Evolutionary conservation across 2,329 filamentous ascomycete species (phyloP).

Genomic region (Sclerotinia spermophila): DNA sequence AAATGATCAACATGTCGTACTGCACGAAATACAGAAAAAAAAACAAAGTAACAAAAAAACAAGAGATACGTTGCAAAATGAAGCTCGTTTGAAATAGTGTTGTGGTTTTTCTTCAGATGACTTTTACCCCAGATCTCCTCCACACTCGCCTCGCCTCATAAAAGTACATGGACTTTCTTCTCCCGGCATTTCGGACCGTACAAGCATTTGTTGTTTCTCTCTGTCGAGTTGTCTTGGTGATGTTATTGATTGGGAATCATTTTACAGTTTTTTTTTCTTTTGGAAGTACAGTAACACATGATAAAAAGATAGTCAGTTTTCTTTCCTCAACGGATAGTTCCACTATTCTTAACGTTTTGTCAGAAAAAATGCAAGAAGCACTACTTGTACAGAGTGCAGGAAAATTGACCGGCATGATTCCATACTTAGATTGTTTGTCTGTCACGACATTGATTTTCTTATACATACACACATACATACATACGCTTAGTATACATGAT

Average conservation of each 20-base stretch:
- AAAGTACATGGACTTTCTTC: not conserved
- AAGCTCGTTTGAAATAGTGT: conserved; percentile 3
- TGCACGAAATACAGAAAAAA: not conserved
- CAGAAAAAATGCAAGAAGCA: not conserved
- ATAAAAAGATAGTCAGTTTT: not conserved
- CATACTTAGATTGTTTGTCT: conserved; percentile 6
- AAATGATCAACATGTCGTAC: conserved; percentile 1
- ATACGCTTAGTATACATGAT: not conserved
- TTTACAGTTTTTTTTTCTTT: not conserved
- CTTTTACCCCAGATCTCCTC: conserved; percentile 11
- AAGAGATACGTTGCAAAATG: not conserved
- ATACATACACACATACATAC: not conserved
- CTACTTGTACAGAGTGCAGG: not conserved
- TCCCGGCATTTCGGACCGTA: conserved; percentile 13
- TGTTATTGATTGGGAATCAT: not conserved
- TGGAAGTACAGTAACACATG: not conserved
- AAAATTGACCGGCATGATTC: conserved; percentile 12
- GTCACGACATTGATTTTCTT: not conserved
- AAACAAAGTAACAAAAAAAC: not conserved
- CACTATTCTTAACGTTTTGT: not conserved
- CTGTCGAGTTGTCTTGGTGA: not conserved
- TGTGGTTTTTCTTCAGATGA: conserved; percentile 7
- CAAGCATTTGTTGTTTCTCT: not conserved
- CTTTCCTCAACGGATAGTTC: not conserved
- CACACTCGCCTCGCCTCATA: conserved; percentile 3